Evolutionary conservation across 2,329 filamentous ascomycete genomes (phyloP).

Genomic region (Colletotrichum shisoi): DNA sequence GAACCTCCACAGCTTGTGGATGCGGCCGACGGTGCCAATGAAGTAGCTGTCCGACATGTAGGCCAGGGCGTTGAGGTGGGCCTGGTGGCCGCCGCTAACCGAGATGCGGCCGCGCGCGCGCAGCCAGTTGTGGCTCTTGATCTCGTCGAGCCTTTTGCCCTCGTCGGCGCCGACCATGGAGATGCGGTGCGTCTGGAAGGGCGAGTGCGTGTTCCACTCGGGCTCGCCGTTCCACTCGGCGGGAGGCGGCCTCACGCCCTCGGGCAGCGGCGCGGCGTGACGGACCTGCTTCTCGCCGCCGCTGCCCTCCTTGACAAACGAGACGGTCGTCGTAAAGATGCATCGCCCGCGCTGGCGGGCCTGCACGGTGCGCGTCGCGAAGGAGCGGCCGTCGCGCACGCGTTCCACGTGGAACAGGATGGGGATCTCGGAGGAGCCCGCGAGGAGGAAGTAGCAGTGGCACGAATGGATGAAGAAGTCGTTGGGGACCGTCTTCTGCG

Average conservation of each 20-base stretch:
- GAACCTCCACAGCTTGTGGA: slow-evolving; percentile 82
- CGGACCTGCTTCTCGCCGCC: slow-evolving; percentile 62
- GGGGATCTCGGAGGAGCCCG: slow-evolving; percentile 82
- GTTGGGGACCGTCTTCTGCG: slow-evolving; percentile 82
- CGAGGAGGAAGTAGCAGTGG: slow-evolving; percentile 98
- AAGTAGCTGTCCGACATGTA: slow-evolving; percentile 96
- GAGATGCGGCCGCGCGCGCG: slow-evolving; percentile 78
- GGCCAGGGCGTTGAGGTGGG: slow-evolving; percentile 85
- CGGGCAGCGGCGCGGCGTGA: slow-evolving; percentile 71
- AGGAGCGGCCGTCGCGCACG: slow-evolving; percentile 88
- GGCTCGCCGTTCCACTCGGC: slow-evolving; percentile 54
- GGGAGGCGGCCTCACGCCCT: slow-evolving; percentile 49
- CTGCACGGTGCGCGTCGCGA: slow-evolving; percentile 93
- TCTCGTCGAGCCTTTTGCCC: slow-evolving; percentile 48
- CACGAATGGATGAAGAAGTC: slow-evolving; percentile 91
- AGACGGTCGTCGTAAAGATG: slow-evolving; percentile 96
- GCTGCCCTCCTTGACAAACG: slow-evolving; percentile 75
- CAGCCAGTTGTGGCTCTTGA: slow-evolving; percentile 67
- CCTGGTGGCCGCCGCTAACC: slow-evolving; percentile 74
- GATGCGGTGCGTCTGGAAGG: slow-evolving; percentile 58
- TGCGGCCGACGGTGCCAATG: slow-evolving; percentile 83
- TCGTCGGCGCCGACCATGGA: slow-evolving; percentile 54
- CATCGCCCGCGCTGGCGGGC: slow-evolving; percentile 85
- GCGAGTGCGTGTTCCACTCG: slow-evolving; percentile 59
- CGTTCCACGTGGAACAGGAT: slow-evolving; percentile 95